Evolutionary conservation across 2,329 filamentous ascomycete genomes (phyloP), one percentile per base, ranked within the genome.

Genomic region (Phialemonium atrogriseum): DNA sequence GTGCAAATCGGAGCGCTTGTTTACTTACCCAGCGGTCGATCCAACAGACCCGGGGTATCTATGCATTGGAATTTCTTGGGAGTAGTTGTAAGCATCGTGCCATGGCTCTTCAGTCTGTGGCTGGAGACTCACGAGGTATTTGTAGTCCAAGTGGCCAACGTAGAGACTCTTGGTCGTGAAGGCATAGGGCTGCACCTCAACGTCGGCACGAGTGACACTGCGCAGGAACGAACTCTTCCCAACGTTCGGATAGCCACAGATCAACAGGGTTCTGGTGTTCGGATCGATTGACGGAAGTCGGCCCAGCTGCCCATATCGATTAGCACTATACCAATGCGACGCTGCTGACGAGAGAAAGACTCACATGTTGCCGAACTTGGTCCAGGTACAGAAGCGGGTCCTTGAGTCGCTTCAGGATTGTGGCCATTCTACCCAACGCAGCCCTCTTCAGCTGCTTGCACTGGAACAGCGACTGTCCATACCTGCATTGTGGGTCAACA

Each of bases 381-480:
- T 98, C 91, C 38, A 98, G 77, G 59, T 96, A 98, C 42, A 93
- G 70, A 30, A 98, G 74, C 34, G 91, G 86, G 49, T 98, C 91
- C 64, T 94, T 95, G 41, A 98, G 68, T 42, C 88, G 79, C 68
- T 87, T 91, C 65, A 86, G 86, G 50, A 98, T 86, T 12, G 91
- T 98, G 43, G 89, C 91, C 91, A 98, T 96, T 55, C 91, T 87
- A 69, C 91, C 91, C 32, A 98, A 76, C 7, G 84, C 93, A 31
- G 93, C 91, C 43, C 84, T 76, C 77, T 98, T 98, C 51, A 98
- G 77, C 68, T 96, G 88, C 67, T 98, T 98, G 75, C 89, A 96
- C 67, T 98, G 91, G 69, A 89, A 98, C 43, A 98, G 73, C 51
- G 80, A 93, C 68, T 94, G 88, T 34, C 86, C 88, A 65, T 98